Evolutionary conservation across 495 filamentous ascomycete species (phyloP), one percentile per base, ranked within the genome.

Genomic region (Xylaria bambusicola): DNA sequence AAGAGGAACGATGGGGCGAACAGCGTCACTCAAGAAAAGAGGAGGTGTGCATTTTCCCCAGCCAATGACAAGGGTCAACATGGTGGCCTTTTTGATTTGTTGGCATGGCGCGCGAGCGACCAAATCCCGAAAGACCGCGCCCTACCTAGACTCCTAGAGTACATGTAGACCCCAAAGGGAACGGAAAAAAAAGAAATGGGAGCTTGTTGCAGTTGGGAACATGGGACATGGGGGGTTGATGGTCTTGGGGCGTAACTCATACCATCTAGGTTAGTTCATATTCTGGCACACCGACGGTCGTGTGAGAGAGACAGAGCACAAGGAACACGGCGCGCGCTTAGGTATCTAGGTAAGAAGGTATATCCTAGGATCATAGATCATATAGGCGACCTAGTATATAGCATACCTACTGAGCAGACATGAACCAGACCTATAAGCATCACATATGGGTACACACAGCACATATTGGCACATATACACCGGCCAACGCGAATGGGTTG

Each of bases 71-170:
- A 24, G 33, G 42, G 17, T n/a, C 33, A 59, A n/a, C 57, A 33
- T 53, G 57, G 48, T 44, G 49, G 47, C 36, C 50, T n/a, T 52
- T 42, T 52, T 59, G 47, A 59, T 59, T 55, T 49, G 21, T 20
- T 60, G 60, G 41, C 33, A 54, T 60, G 67, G 57, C 58, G 29
- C 61, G 57, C 24, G 52, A 44, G 24, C 67, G 57, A 27, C 61
- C 68, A 68, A 71, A 71, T 71, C 68, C 68, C 68, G 68, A 67
- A 49, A 66, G 45, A 48, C 45, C 55, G 35, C 55, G 15, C 56
- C 46, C 48, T 46, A 50, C 12, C 36, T 3, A 38, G 36, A 10
- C 31, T n/a, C n/a, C n/a, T n/a, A n/a, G n/a, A 33, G 31, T 33
- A 33, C 31, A 5, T 64, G 42, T 17, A 24, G 57, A 17, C 23